phyloP scores from a whole-genome alignment of 768 basidiomycete species.

The Rickenella mellea region DNA sequence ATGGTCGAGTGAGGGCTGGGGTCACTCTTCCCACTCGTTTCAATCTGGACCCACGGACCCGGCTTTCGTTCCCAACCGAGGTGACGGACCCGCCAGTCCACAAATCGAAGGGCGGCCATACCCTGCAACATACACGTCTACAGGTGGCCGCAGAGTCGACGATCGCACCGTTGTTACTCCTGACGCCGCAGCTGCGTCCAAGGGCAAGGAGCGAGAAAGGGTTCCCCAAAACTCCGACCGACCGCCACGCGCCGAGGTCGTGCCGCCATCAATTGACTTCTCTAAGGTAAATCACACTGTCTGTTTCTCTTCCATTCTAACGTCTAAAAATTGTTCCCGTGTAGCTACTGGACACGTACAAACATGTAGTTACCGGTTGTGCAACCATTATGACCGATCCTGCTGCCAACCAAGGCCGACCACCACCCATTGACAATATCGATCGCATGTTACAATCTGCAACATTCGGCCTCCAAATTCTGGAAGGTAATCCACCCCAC shows the following conservation, averaged over 20 bases:
- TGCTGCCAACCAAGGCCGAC: neutral
- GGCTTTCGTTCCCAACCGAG: conserved; percentile 20
- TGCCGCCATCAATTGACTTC: conserved; percentile 28
- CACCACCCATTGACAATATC: conserved; percentile 18
- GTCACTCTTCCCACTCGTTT: conserved; percentile 21
- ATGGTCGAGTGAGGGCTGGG: conserved; percentile 33
- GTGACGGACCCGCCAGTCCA: conserved; percentile 18
- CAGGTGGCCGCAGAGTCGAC: conserved; percentile 10
- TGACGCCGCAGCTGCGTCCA: no score
- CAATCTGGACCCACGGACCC: conserved; percentile 22
- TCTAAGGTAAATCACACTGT: conserved; percentile 21
- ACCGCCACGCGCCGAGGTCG: neutral
- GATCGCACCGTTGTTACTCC: no score
- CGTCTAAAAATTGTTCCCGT: neutral
- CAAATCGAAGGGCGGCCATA: conserved; percentile 12
- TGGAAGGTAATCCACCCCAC: conserved; percentile 15
- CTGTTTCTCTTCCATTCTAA: neutral
- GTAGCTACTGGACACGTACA: neutral
- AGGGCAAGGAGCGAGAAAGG: conserved; percentile 27
- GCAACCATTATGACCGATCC: neutral
- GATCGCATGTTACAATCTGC: conserved; percentile 39
- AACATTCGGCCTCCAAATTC: conserved; percentile 23
- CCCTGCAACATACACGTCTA: conserved; percentile 9
- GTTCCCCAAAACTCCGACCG: conserved; percentile 18
- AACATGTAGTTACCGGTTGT: neutral